Evolutionary conservation across 768 basidiomycete genomes (phyloP).

Genomic region (Phylloporus sp.): DNA sequence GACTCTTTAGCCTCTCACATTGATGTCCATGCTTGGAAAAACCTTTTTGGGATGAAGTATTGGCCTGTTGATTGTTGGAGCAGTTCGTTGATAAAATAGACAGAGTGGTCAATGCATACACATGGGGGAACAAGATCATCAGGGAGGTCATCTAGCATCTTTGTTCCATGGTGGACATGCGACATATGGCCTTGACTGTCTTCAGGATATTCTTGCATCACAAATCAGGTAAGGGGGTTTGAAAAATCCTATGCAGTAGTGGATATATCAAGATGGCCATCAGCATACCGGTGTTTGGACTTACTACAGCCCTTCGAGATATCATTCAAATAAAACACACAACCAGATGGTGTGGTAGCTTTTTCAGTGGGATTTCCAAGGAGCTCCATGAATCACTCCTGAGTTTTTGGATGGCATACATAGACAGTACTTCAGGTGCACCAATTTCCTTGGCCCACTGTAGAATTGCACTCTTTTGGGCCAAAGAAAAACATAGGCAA

Average conservation of each 20-base stretch:
- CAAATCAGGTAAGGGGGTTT: slow-evolving; percentile 17
- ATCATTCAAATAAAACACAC: slow-evolving; percentile 28
- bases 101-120: slow-evolving; percentile 9
- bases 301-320: slow-evolving; percentile 17
- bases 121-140: slow-evolving; percentile 22
- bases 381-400: too few species aligned
- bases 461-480: too few species aligned
- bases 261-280: too few species aligned
- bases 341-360: slow-evolving; percentile 16
- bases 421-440: too few species aligned
- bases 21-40: slow-evolving; percentile 9
- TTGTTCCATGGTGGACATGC: slow-evolving; percentile 17
- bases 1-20: neutral
- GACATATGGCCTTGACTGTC: slow-evolving; percentile 8
- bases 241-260: slow-evolving; percentile 20
- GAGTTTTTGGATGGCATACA: too few species aligned
- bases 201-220: slow-evolving; percentile 29
- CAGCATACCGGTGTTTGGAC: neutral
- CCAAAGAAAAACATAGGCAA: too few species aligned
- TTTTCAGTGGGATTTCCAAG: slow-evolving; percentile 25
- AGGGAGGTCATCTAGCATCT: slow-evolving; percentile 29
- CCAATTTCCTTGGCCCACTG: too few species aligned
- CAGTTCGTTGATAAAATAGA: slow-evolving; percentile 27
- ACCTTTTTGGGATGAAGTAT: slow-evolving; percentile 13
- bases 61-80: neutral